phyloP scores from a whole-genome alignment of 495 filamentous ascomycete species.

The Penicillium tannophilum region DNA sequence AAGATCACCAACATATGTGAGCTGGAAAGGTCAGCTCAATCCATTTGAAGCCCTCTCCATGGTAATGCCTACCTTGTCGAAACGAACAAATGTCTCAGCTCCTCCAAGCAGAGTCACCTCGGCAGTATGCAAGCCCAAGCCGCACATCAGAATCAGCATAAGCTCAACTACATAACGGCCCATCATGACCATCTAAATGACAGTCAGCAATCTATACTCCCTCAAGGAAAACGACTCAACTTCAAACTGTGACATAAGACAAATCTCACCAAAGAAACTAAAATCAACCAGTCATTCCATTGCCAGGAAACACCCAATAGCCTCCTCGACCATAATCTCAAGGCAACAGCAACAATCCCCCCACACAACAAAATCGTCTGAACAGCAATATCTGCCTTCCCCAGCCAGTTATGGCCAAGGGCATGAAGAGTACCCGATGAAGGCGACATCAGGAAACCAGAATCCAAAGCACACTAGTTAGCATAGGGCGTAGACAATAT shows the following conservation, averaged over 20 bases:
- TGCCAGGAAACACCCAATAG: conserved; percentile 14
- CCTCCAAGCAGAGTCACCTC: conserved; percentile 13
- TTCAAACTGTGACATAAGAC: neutral
- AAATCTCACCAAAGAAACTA: conserved; percentile 21
- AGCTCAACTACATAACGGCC: conserved; percentile 27
- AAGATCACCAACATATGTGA: conserved; percentile 26
- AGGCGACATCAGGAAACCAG: conserved; percentile 19
- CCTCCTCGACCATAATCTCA: conserved; percentile 27
- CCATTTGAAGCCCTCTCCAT: neutral
- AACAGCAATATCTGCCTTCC: conserved; percentile 27
- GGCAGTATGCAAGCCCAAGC: conserved; percentile 22
- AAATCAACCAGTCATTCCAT: conserved; percentile 25
- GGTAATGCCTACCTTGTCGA: neutral
- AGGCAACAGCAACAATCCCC: conserved; percentile 15
- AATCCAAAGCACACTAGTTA: neutral
- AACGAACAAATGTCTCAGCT: neutral
- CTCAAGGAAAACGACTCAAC: neutral
- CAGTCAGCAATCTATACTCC: neutral
- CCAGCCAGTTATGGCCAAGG: conserved; percentile 30
- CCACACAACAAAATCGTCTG: conserved; percentile 23
- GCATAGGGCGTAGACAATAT: neutral
- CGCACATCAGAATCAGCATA: conserved; percentile 21
- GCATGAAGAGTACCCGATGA: conserved; percentile 16
- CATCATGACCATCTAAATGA: conserved; percentile 17
- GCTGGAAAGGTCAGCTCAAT: conserved; percentile 9